A percentile compares a stretch with the other conserved stretches of the same genome.
These are phyloP conservation scores for Calonectria henricotiae DNA, from an alignment of 2,329 filamentous ascomycete genomes.

Conservation along the genomic window DNA sequence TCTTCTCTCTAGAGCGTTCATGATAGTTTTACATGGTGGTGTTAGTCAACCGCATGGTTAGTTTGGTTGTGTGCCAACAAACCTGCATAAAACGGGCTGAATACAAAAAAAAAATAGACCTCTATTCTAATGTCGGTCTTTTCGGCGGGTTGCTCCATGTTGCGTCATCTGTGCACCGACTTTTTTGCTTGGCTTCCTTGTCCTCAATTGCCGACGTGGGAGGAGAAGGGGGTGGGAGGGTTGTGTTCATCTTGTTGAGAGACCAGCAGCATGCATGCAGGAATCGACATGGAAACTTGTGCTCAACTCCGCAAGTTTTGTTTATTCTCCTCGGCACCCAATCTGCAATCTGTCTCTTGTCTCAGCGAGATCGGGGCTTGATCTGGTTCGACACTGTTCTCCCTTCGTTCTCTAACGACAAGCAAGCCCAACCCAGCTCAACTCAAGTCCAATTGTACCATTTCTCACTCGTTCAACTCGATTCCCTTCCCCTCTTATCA, in stretches of 20 bases:
- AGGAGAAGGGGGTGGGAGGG: not conserved
- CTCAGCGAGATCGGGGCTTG: conserved; percentile 20
- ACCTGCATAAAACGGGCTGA: not conserved
- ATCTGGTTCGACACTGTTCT: not conserved
- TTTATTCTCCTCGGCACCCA: not conserved
- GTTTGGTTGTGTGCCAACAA: not conserved
- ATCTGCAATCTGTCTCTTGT: conserved; percentile 2
- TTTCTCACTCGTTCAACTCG: not conserved
- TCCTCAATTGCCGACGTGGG: conserved; percentile 1
- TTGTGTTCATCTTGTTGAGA: not conserved
- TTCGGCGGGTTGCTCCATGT: too few relatives aligned
- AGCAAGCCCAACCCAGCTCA: too few relatives aligned
- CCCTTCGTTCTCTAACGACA: too few relatives aligned
- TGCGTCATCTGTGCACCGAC: not conserved
- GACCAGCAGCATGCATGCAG: not conserved
- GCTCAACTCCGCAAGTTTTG: conserved; percentile 14
- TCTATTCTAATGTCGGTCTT: not conserved
- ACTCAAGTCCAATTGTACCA: too few relatives aligned
- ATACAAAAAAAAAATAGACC: not conserved
- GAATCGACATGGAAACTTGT: not conserved
- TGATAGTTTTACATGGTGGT: not conserved
- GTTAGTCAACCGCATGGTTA: too few relatives aligned
- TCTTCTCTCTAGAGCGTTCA: not conserved
- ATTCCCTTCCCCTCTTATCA: not conserved
- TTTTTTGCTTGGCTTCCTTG: not conserved